Base-by-base conservation (phyloP, 257 asterid species). In the Euphrasia confusa region DNA sequence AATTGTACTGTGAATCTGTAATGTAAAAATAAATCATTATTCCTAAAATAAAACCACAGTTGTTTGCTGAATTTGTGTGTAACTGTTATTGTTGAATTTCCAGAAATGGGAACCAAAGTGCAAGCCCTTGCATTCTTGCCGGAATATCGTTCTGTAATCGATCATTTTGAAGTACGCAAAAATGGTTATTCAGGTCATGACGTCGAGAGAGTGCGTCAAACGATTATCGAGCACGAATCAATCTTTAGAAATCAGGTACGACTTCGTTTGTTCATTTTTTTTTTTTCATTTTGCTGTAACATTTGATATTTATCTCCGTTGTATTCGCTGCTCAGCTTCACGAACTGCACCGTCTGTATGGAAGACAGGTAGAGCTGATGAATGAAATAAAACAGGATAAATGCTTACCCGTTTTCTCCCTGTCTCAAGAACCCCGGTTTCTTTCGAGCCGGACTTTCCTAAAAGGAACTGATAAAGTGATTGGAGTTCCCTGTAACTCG, bases 261-360 rank as follows among this genome's bases (percentile, higher is more conserved):
- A 10, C 7, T 57, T 62, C 40, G 17, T 14, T 14, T 50, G 18
- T 15, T 50, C 5, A 30, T 30, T 45, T 47, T 11, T 47, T 2
- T 47, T 0, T 47, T 13, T 12, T 11, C 9, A n/a, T n/a, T 50
- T n/a, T 21, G 24, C 24, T 21, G 18, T 8, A 45, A 45, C 56
- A 50, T 50, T 17, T 50, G 28, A 50, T 58, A 21, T 67, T 2
- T 44, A 0, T 39, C 21, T 48, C 12, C n/a, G 50, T 70, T 58
- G 59, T 61, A 9, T 59, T 59, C 15, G 15, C 14, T 59, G 7
- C 73, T 68, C 87, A 89, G 97, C 79, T 83, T 68, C 89, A 68
- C 70, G 97, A 89, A 69, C 89, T 89, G 73, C 97, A 89, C 80
- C 91, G 91, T 42, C 75, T 89, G 27, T 84, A 84, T 61, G 73